These are phyloP conservation scores for Solanum peruvianum DNA, from an alignment of 257 asterid genomes.

Conservation along the genomic window DNA sequence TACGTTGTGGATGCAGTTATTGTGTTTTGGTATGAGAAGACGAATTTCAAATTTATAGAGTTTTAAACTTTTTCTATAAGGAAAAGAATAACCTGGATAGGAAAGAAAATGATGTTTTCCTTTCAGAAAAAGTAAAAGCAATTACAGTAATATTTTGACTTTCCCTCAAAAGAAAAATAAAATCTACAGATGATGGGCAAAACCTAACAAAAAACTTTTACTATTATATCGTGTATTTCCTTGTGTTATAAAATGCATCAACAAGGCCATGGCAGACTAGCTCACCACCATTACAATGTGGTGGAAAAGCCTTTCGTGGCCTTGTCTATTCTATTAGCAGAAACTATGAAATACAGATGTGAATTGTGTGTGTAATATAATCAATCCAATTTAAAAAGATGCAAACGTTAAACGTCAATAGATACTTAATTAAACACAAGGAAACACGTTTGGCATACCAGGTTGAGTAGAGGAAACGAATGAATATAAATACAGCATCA, in stretches of 20 bases:
- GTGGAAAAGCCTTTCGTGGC: neutral
- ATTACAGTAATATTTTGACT: no score
- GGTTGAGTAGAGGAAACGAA: conserved; percentile 73
- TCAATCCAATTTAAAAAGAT: neutral
- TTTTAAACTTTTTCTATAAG: no score
- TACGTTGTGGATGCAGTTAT: no score
- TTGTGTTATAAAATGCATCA: neutral
- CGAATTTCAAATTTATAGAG: no score
- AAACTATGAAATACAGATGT: neutral
- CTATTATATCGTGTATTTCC: no score
- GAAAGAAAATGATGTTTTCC: no score
- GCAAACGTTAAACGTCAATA: neutral
- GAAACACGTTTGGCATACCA: conserved; percentile 29
- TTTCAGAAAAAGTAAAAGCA: no score
- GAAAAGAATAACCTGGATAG: no score
- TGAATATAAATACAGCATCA: conserved; percentile 42
- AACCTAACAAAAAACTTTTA: no score
- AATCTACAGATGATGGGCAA: no score
- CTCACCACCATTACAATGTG: neutral
- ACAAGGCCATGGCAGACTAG: neutral
- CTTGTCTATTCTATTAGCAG: neutral
- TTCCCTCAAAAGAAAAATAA: no score
- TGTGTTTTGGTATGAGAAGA: no score
- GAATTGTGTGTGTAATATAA: neutral
- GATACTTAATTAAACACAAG: neutral